Evolutionary conservation across 2,329 filamentous ascomycete species (phyloP), one percentile per base, ranked within the genome.

Genomic region (Verticillium klebahnii): DNA sequence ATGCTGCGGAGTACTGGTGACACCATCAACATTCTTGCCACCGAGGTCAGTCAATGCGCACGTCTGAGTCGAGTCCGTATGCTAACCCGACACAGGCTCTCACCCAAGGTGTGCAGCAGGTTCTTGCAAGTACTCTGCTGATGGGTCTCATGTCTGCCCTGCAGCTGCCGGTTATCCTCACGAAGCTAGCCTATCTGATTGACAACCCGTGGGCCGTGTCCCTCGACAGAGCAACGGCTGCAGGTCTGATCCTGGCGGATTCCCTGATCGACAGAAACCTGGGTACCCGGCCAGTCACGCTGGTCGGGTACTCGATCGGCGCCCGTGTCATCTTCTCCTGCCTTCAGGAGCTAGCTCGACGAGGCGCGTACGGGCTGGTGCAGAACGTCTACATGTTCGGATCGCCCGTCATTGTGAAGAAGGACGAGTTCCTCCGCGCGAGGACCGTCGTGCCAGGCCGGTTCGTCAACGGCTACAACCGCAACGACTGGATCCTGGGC

Each of bases 131-230:
- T 71, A 98, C 95, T 0, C 89, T 99, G 59, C 80, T 99, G 17
- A 87, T 93, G 59, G 87, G 89, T 67, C 81, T 99, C 36, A 98
- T 99, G 94, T 90, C 93, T 50, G 93, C 93, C 37, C 80, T 99
- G 59, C 92, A 96, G 73, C 79, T 97, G n/a, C 95, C 95, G 2
- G 86, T 99, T 52, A 89, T 97, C 32, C 80, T 99, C 55, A 93
- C 94, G 0, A 99, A 99, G 73, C 85, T 99, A 11, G 88, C 94
- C 0, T 99, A 99, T 71, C 83, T 99, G 23, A 97, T 99, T 67
- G 95, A 99, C 75, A 99, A 99, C 71, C 95, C 95, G 0, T 99
- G 95, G 95, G 92, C 90, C 31, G 93, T 97, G n/a, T 98, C 95
- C 1, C 85, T 97, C 58, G 92, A 95, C 69, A 88, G 95, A 69